Conservation (phyloP, 768 basidiomycete species). For the Leccinellum rugosiceps region DNA sequence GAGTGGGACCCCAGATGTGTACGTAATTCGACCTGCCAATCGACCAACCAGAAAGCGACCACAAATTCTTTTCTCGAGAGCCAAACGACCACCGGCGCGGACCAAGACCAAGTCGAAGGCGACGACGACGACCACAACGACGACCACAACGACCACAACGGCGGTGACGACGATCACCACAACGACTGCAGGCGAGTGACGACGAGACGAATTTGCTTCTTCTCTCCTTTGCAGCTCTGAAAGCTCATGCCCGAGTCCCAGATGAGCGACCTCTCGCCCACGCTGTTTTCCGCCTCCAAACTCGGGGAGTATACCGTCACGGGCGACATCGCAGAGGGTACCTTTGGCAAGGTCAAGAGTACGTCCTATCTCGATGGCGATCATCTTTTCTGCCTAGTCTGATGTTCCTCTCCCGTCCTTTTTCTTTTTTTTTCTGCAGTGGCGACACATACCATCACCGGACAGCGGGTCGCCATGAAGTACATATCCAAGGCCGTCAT, state of each 20-base stretch:
- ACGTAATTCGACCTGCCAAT: constrained; percentile 23
- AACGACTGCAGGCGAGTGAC: constrained; percentile 1
- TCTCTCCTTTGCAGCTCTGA: not conserved
- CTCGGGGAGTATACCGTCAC: constrained; percentile 91
- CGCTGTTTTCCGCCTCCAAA: constrained; percentile 56
- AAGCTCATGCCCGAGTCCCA: not conserved
- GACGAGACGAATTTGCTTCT: constrained; percentile 2
- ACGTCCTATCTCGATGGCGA: constrained; percentile 35
- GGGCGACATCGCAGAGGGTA: constrained; percentile 90
- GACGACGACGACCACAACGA: constrained; percentile 1
- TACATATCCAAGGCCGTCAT: constrained; percentile 95
- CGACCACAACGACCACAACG: constrained; percentile 12
- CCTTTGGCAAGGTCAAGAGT: constrained; percentile 99
- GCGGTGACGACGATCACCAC: not conserved
- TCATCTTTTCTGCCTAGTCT: constrained; percentile 12
- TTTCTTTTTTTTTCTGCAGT: constrained; percentile 1
- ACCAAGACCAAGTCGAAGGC: constrained; percentile 1
- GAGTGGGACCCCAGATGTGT: constrained; percentile 16
- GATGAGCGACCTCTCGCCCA: constrained; percentile 25
- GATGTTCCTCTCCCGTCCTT: constrained; percentile 4
- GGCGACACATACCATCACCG: constrained; percentile 51
- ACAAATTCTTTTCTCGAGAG: constrained; percentile 24
- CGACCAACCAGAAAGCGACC: constrained; percentile 15
- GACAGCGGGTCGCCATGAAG: constrained; percentile 97
- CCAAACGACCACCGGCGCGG: not conserved